Conservation (phyloP, 768 basidiomycete genomes). For the Boletus reticuloceps region DNA sequence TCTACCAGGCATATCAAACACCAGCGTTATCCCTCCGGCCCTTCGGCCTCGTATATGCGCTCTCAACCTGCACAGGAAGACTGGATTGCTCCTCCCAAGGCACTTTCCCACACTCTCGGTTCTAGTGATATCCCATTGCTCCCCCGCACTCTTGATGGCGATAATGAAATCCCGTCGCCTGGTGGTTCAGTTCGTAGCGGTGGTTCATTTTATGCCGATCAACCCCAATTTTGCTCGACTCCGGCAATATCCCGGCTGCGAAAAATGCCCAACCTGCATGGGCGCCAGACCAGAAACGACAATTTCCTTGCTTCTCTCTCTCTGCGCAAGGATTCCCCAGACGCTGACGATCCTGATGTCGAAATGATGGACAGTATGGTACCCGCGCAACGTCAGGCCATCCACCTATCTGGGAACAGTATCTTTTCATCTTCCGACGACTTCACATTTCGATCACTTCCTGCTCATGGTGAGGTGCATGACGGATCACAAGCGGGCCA, state of each 20-base stretch:
- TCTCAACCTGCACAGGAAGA: constrained; percentile 10
- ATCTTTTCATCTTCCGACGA: constrained; percentile 31
- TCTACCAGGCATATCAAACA: constrained; percentile 14
- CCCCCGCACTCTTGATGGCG: neutral
- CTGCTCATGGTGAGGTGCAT: neutral
- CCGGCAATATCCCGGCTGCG: constrained; percentile 12
- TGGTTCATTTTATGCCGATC: constrained; percentile 17
- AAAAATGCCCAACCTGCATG: neutral
- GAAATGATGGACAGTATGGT: constrained; percentile 21
- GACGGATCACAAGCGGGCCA: neutral
- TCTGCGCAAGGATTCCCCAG: neutral
- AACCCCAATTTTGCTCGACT: constrained; percentile 28
- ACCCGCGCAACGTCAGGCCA: constrained; percentile 2
- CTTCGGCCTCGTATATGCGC: constrained; percentile 29
- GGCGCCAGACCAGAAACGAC: neutral
- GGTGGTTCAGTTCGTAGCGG: constrained; percentile 1
- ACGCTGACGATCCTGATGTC: constrained; percentile 2
- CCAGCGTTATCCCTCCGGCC: constrained; percentile 19
- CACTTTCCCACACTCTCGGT: neutral
- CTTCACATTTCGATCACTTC: constrained; percentile 17
- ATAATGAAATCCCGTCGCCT: neutral
- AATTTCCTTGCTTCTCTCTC: neutral
- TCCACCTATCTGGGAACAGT: constrained; percentile 26
- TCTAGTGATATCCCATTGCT: neutral
- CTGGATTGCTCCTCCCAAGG: constrained; percentile 13